Evolutionary conservation across 768 basidiomycete genomes (phyloP).

Genomic region (Boletales sp.): DNA sequence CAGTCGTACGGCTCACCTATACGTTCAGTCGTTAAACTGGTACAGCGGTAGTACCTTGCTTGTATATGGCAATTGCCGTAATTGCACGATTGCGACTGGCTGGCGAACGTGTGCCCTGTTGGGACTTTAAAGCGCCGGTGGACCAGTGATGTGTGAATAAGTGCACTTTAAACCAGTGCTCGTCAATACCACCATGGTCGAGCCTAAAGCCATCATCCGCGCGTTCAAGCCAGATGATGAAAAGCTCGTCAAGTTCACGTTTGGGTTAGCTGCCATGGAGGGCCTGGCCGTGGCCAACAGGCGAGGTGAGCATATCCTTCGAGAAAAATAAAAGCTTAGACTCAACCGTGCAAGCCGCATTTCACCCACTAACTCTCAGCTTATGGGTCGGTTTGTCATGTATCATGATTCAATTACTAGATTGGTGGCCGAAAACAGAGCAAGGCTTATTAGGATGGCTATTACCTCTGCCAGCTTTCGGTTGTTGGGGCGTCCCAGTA

Average conservation of each 20-base stretch:
- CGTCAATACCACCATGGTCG: constrained; percentile 32
- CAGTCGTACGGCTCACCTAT: no score
- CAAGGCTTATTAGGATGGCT: constrained; percentile 50
- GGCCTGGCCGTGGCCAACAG: constrained; percentile 64
- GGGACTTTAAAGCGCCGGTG: background rate
- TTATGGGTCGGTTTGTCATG: constrained; percentile 61
- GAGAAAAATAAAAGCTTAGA: background rate
- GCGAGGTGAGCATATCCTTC: constrained; percentile 36
- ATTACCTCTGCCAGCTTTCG: constrained; percentile 62
- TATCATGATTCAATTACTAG: constrained; percentile 54
- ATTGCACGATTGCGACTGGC: background rate
- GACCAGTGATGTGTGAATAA: background rate
- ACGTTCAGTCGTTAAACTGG: no score
- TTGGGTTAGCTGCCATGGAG: constrained; percentile 67
- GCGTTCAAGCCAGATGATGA: constrained; percentile 47
- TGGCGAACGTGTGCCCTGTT: constrained; percentile 8
- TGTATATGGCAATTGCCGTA: no score
- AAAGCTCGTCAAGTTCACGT: constrained; percentile 57
- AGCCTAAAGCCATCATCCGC: constrained; percentile 50
- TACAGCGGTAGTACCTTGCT: no score
- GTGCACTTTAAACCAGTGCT: no score
- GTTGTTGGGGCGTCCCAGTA: constrained; percentile 56
- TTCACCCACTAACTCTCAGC: constrained; percentile 58
- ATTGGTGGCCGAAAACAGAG: constrained; percentile 61
- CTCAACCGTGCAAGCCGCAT: constrained; percentile 36